Percentiles rank a stretch among this genome's conserved stretches.
phyloP scores from a whole-genome alignment of 495 filamentous ascomycete genomes.

The Staphylotrichum longicolle region DNA sequence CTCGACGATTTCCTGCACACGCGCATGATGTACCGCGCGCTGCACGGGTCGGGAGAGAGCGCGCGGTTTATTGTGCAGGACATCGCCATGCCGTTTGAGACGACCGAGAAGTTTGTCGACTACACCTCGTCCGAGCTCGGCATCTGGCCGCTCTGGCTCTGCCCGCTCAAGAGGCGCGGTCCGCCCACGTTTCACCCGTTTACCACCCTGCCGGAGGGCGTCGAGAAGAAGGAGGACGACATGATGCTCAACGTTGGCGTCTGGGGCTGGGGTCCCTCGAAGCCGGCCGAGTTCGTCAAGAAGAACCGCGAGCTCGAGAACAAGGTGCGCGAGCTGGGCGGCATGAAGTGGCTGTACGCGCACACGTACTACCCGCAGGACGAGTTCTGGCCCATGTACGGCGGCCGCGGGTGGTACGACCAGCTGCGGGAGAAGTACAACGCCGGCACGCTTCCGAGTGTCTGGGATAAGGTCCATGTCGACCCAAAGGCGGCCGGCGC shows the following conservation, averaged over 20 bases:
- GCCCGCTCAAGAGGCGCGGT: conserved; percentile 48
- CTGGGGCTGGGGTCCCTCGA: conserved; percentile 51
- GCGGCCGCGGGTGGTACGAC: conserved; percentile 52
- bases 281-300: conserved; percentile 44
- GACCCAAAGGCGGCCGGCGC: conserved; percentile 28
- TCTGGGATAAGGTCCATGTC: conserved; percentile 58
- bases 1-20: conserved; percentile 65
- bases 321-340: conserved; percentile 62
- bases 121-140: conserved; percentile 48
- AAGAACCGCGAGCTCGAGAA: conserved; percentile 65
- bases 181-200: conserved; percentile 51
- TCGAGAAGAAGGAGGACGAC: conserved; percentile 21
- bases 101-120: conserved; percentile 51
- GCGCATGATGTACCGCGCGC: conserved; percentile 60
- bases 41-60: conserved; percentile 55
- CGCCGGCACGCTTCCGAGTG: conserved; percentile 51
- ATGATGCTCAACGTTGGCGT: conserved; percentile 57
- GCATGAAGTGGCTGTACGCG: conserved; percentile 63
- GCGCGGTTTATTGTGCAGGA: conserved; percentile 58
- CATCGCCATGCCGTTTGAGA: conserved; percentile 53
- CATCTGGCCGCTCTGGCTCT: conserved; percentile 62
- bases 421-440: conserved; percentile 50
- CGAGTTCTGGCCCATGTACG: conserved; percentile 58
- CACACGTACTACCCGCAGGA: conserved; percentile 56
- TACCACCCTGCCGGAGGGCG: conserved; percentile 32